Evolutionary conservation across 768 basidiomycete genomes (phyloP).

Genomic region (Hypholoma sublateritium): DNA sequence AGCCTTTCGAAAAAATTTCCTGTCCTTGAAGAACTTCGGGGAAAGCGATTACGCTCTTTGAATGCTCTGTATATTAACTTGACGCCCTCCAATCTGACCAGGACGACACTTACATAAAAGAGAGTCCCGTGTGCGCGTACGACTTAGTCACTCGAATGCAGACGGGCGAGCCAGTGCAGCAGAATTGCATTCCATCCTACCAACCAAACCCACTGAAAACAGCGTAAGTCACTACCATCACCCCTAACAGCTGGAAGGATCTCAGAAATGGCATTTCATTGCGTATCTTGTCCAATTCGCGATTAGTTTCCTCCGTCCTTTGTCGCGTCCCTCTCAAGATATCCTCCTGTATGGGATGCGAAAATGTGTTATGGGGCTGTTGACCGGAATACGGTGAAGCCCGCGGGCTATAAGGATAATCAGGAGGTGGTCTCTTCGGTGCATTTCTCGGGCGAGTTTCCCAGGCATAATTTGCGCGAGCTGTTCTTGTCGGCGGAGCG

Average conservation of each 20-base stretch:
- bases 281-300: constrained; percentile 24
- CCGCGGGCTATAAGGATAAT: constrained; percentile 18
- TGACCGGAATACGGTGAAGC: constrained; percentile 11
- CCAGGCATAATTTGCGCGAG: constrained; percentile 43
- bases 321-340: constrained; percentile 21
- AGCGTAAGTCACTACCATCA: constrained; percentile 18
- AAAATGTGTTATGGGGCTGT: constrained; percentile 11
- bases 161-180: too few species aligned
- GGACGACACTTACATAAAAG: too few species aligned
- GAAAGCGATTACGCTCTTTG: too few species aligned
- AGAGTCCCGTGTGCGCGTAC: too few species aligned
- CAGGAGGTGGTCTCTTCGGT: constrained; percentile 21
- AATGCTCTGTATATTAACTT: too few species aligned
- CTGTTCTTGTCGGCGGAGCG: constrained; percentile 24
- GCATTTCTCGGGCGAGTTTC: constrained; percentile 25
- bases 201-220: constrained; percentile 8
- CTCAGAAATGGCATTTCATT: constrained; percentile 21
- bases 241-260: constrained; percentile 21
- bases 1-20: too few species aligned
- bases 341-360: constrained; percentile 16
- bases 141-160: too few species aligned
- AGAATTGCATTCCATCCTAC: background rate
- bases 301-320: constrained; percentile 23
- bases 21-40: too few species aligned
- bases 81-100: too few species aligned